Evolutionary conservation across 1,139 yeast species (phyloP).

Genomic region (Suhomyces anneliseae): DNA sequence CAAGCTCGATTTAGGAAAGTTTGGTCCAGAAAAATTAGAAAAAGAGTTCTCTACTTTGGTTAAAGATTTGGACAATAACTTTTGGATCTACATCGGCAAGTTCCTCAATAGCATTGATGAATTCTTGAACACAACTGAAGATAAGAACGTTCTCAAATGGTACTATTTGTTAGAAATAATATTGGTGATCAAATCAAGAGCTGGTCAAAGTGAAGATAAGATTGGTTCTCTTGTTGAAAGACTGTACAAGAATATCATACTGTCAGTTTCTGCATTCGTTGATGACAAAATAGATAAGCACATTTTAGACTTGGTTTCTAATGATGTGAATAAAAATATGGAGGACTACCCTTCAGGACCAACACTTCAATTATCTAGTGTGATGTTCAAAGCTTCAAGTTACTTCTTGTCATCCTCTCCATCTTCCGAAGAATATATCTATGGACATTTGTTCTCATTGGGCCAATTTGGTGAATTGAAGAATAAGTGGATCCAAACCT

Average conservation of each 20-base stretch:
- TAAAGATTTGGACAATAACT: conserved; percentile 8
- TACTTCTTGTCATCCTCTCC: conserved; percentile 13
- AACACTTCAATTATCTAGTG: conserved; percentile 23
- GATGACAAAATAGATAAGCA: neutral
- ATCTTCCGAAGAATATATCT: conserved; percentile 11
- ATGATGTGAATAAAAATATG: neutral
- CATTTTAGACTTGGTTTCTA: neutral
- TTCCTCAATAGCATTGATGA: conserved; percentile 1
- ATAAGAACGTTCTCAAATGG: neutral
- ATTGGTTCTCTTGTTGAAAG: conserved; percentile 1
- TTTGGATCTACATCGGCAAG: conserved; percentile 15
- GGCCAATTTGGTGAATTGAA: conserved; percentile 17
- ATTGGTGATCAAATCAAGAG: conserved; percentile 8
- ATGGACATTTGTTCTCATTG: conserved; percentile 25
- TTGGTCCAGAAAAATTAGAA: conserved; percentile 11
- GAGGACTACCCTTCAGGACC: conserved; percentile 25
- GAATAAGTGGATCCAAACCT: conserved; percentile 27
- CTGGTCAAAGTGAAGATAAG: neutral
- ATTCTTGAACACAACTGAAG: conserved; percentile 3
- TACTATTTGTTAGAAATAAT: conserved; percentile 10
- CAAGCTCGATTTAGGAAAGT: conserved; percentile 13
- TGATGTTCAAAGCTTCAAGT: conserved; percentile 24
- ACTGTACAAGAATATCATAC: conserved; percentile 8
- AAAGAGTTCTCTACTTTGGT: conserved; percentile 14
- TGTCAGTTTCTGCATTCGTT: neutral